Conservation (phyloP, 2,329 filamentous ascomycete genomes). For the Apiospora kogelbergensis region DNA sequence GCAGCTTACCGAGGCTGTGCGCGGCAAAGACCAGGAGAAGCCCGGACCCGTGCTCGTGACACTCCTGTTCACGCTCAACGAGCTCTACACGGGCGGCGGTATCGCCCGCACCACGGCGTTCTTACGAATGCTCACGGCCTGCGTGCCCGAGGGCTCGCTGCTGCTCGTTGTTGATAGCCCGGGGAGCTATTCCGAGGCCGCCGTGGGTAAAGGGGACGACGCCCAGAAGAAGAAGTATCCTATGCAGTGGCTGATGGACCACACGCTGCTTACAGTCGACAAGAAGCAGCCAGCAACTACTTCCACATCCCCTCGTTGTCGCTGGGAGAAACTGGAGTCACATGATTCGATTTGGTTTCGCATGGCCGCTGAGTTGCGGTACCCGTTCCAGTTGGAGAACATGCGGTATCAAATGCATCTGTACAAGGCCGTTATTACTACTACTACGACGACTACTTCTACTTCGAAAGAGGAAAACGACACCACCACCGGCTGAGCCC, state of each 20-base stretch:
- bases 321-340: constrained; percentile 74
- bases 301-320: constrained; percentile 19
- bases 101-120: constrained; percentile 73
- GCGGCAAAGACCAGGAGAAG: background rate
- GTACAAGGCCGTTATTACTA: constrained; percentile 50
- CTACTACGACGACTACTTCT: background rate
- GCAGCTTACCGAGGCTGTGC: background rate
- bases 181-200: constrained; percentile 85
- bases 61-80: constrained; percentile 91
- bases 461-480: background rate
- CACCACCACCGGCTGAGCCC: background rate
- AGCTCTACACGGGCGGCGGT: constrained; percentile 80
- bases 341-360: constrained; percentile 87
- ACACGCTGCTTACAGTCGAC: constrained; percentile 59
- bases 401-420: constrained; percentile 94
- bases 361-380: constrained; percentile 64
- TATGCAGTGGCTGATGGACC: constrained; percentile 90
- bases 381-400: constrained; percentile 86
- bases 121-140: constrained; percentile 65
- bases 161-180: constrained; percentile 90
- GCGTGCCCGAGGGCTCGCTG: constrained; percentile 58
- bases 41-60: constrained; percentile 62
- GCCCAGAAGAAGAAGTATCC: constrained; percentile 67
- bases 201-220: constrained; percentile 54
- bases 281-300: constrained; percentile 9